Evolutionary conservation across 768 basidiomycete genomes (phyloP), one percentile per base, ranked within the genome.

Genomic region (Strobilomyces echinocephalus): DNA sequence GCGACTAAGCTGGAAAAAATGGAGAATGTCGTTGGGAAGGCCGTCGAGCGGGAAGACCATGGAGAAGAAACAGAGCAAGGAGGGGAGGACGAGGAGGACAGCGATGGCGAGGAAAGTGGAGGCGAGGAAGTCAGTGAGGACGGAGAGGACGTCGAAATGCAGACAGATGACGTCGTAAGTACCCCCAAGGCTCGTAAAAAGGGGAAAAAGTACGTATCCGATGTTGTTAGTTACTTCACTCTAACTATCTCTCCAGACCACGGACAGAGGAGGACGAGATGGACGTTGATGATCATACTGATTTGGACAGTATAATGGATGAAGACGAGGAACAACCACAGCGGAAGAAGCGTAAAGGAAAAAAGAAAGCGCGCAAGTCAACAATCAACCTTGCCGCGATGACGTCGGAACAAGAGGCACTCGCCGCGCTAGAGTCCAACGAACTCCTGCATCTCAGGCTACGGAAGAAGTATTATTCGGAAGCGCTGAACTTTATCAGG

Each of bases 401-500:
- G 43, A 79, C 81, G 9, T 77, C 84, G 42, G 88, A 88, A 60
- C 85, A 90, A 64, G 82, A 78, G 10, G 84, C 83, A 0, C 74
- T 92, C 30, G 85, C 85, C 6, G 79, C 82, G 4, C 73, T 88
- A 34, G 79, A 91, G 57, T 78, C 79, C 36, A 79, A 85, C 57
- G 77, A 91, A 54, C 69, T 88, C 38, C 75, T 81, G 5, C 77
- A 81, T 48, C 76, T 91, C 8, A 79, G 83, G 18, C 73, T 97
- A 28, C 82, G 80, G 56, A 95, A 89, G 70, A 87, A 88, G 62
- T 97, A 93, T 71, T 92, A 88, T 63, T 75, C 80, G 5, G 95
- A 97, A 64, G 92, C 86, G 4, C 74, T 97, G 38, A 76, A 70
- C 52, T 98, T 98, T 68, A 95, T 97, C 62, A 76, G 76, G 40